A percentile compares a stretch with the other conserved stretches of the same genome.
These are phyloP conservation scores for Boletus subparvulus DNA, from an alignment of 768 basidiomycete genomes.

Conservation along the genomic window DNA sequence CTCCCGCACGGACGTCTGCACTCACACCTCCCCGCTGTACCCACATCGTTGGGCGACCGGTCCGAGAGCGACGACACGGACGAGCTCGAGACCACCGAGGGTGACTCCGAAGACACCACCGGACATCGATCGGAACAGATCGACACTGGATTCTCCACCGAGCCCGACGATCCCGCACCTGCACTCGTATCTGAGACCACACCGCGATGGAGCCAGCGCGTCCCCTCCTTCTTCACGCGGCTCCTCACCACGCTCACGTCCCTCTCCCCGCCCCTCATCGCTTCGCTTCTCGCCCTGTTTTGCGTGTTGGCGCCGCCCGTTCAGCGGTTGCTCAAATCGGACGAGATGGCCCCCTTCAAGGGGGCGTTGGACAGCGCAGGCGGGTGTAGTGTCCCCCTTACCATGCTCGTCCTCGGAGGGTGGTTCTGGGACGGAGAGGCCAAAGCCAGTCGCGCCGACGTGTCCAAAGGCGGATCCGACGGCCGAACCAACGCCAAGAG, in stretches of 20 bases:
- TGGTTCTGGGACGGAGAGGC: constrained; percentile 66
- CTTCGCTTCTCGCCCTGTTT: constrained; percentile 68
- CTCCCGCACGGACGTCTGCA: background rate
- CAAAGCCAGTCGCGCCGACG: background rate
- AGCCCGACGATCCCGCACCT: constrained; percentile 7
- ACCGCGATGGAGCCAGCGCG: constrained; percentile 5
- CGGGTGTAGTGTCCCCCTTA: constrained; percentile 82
- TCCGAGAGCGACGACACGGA: constrained; percentile 24
- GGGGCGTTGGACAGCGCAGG: constrained; percentile 68
- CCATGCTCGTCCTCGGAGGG: constrained; percentile 87
- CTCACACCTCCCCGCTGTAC: constrained; percentile 23
- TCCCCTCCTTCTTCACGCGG: background rate
- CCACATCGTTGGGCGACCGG: constrained; percentile 24
- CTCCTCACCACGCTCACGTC: constrained; percentile 39
- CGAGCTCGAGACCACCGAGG: constrained; percentile 15
- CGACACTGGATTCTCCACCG: constrained; percentile 15
- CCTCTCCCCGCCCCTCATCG: constrained; percentile 89
- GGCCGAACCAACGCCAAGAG: background rate
- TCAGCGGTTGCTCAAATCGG: constrained; percentile 62
- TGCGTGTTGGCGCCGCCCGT: constrained; percentile 77
- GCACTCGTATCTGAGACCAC: background rate
- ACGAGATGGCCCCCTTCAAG: constrained; percentile 63
- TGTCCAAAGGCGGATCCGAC: background rate
- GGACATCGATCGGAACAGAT: constrained; percentile 1
- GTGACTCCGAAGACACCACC: constrained; percentile 25